Percentiles rank a stretch among this genome's conserved stretches.
Evolutionary conservation across 2,329 filamentous ascomycete genomes (phyloP).

Genomic region (Cryphonectria japonica): DNA sequence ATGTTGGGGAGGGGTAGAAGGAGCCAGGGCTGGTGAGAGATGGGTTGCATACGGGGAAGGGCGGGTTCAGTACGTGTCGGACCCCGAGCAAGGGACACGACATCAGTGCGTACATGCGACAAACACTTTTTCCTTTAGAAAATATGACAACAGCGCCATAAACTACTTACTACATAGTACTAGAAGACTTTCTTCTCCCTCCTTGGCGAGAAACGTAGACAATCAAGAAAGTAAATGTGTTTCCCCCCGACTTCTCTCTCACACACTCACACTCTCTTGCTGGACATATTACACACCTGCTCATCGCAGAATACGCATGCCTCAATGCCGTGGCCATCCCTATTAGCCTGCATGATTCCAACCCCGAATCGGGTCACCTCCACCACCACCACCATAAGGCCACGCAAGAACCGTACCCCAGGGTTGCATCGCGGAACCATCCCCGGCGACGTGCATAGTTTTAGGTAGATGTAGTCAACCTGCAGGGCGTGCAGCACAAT

Average conservation of each 20-base stretch:
- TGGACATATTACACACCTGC: background rate
- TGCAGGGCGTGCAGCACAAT: background rate
- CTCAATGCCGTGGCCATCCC: background rate
- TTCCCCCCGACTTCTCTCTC: background rate
- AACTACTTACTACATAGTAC: background rate
- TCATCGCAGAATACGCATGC: background rate
- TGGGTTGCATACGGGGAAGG: background rate
- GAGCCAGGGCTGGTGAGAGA: background rate
- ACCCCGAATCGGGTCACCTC: background rate
- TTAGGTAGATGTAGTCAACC: background rate
- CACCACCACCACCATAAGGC: background rate
- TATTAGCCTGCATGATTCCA: background rate
- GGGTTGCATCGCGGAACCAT: background rate
- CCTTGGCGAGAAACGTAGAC: background rate
- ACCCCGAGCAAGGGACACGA: background rate
- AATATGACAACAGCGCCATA: background rate
- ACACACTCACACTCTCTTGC: too few relatives aligned
- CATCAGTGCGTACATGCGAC: background rate
- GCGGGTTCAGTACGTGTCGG: background rate
- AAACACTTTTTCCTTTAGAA: background rate
- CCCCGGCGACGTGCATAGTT: background rate
- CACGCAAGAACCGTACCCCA: background rate
- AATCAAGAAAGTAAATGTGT: background rate
- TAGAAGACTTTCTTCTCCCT: background rate
- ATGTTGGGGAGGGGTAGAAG: background rate